Evolutionary conservation across 768 basidiomycete genomes (phyloP).

Genomic region (Naganishia vaughanmartiniae): DNA sequence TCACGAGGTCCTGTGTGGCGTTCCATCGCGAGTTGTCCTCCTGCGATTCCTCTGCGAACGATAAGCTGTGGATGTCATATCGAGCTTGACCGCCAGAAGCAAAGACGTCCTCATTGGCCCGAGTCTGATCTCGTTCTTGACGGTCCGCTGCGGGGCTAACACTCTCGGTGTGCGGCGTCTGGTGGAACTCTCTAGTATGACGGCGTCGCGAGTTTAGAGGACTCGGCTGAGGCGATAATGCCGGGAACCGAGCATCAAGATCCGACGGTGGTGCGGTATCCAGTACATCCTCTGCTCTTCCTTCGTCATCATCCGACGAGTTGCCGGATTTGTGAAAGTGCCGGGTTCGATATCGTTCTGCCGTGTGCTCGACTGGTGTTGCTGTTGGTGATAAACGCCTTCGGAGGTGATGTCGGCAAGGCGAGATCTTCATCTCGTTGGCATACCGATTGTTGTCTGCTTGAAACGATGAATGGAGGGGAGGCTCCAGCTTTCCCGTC

Average conservation of each 20-base stretch:
- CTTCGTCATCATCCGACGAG: not conserved
- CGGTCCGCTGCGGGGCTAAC: not conserved
- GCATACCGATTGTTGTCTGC: not conserved
- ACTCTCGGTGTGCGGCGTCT: not conserved
- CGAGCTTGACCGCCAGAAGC: too few relatives aligned
- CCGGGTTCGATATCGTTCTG: not conserved
- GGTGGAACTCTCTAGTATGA: not conserved
- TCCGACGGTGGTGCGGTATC: conserved; percentile 19
- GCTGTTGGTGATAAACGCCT: not conserved
- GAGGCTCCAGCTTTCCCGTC: not conserved
- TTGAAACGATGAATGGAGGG: not conserved
- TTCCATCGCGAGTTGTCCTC: not conserved
- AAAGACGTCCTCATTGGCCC: too few relatives aligned
- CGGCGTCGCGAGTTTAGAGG: conserved; percentile 8
- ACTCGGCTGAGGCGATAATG: conserved; percentile 15
- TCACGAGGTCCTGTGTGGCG: not conserved
- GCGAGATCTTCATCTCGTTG: not conserved
- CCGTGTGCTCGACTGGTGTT: not conserved
- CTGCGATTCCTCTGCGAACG: too few relatives aligned
- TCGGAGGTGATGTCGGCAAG: not conserved
- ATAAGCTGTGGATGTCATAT: too few relatives aligned
- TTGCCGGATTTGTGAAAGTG: not conserved
- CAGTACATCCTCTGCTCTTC: not conserved
- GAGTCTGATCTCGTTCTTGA: not conserved
- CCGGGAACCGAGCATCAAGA: conserved; percentile 12